Evolutionary conservation across 2,329 filamentous ascomycete species (phyloP).

Genomic region (Aspergillus sp.): DNA sequence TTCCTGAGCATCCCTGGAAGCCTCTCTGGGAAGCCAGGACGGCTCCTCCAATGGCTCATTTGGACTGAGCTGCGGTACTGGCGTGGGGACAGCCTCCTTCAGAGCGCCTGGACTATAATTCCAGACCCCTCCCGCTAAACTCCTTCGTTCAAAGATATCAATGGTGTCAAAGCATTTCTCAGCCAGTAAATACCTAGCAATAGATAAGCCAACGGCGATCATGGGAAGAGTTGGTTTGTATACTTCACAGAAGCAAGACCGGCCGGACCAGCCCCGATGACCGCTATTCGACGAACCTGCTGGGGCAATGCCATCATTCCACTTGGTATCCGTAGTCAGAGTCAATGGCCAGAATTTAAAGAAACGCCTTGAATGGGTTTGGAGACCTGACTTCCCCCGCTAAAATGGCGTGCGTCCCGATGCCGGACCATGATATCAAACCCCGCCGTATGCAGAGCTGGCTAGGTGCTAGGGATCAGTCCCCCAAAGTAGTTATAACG

Average conservation of each 20-base stretch:
- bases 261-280: conserved; percentile 80
- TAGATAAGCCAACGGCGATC: conserved; percentile 17
- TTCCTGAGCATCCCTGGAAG: conserved; percentile 25
- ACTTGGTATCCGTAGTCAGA: background rate
- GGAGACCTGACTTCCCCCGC: background rate
- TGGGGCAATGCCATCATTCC: conserved; percentile 22
- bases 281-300: conserved; percentile 55
- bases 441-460: background rate
- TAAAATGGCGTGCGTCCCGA: conserved; percentile 3
- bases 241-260: conserved; percentile 76
- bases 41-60: conserved; percentile 63
- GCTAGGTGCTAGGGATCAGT: background rate
- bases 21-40: conserved; percentile 44
- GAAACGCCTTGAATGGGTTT: background rate
- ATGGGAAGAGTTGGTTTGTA: conserved; percentile 8
- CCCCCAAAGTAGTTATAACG: background rate
- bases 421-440: background rate
- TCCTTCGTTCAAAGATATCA: conserved; percentile 78
- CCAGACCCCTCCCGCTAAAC: conserved; percentile 79
- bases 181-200: conserved; percentile 64
- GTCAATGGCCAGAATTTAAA: background rate
- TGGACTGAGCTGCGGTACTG: conserved; percentile 68
- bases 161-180: conserved; percentile 70
- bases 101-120: conserved; percentile 63
- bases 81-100: conserved; percentile 42